These are phyloP conservation scores for Puccinia hordei DNA, from an alignment of 1,284 basidiomycete genomes.

Conservation along the genomic window DNA sequence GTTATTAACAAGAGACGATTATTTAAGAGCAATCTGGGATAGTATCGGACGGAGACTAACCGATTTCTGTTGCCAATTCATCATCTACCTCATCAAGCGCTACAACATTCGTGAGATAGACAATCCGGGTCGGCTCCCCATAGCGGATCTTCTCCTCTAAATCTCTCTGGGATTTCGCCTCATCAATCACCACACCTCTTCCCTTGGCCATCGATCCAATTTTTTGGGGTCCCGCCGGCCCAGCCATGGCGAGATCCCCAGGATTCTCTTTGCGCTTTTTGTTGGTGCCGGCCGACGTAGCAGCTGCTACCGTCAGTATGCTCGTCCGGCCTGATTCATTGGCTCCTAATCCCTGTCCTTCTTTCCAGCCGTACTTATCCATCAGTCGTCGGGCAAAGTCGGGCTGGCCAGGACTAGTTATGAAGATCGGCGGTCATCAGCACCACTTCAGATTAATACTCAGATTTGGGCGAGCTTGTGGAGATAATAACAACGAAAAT, in stretches of 20 bases:
- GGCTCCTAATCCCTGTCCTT: constrained; percentile 83
- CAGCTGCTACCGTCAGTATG: constrained; percentile 72
- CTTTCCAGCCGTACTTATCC: constrained; percentile 92
- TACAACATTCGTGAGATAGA: constrained; percentile 84
- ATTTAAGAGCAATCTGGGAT: no score
- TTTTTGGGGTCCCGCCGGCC: constrained; percentile 9
- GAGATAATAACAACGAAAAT: background rate
- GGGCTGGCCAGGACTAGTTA: constrained; percentile 59
- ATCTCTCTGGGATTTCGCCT: constrained; percentile 48
- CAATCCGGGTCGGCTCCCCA: constrained; percentile 82
- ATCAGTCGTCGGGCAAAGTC: constrained; percentile 77
- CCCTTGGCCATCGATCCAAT: constrained; percentile 39
- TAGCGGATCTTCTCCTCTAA: constrained; percentile 60
- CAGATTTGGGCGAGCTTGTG: background rate
- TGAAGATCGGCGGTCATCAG: background rate
- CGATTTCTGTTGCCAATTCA: constrained; percentile 78
- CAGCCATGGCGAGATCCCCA: constrained; percentile 54
- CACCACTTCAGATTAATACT: no score
- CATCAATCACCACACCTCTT: constrained; percentile 50
- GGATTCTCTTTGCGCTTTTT: constrained; percentile 56
- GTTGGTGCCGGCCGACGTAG: constrained; percentile 57
- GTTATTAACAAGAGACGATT: no score
- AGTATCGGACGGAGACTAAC: no score
- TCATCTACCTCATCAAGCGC: constrained; percentile 81
- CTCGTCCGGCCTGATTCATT: constrained; percentile 82